Evolutionary conservation across 805 yeast species (phyloP), one percentile per base, ranked within the genome.

Genomic region (Yamadazyma tumulicola): DNA sequence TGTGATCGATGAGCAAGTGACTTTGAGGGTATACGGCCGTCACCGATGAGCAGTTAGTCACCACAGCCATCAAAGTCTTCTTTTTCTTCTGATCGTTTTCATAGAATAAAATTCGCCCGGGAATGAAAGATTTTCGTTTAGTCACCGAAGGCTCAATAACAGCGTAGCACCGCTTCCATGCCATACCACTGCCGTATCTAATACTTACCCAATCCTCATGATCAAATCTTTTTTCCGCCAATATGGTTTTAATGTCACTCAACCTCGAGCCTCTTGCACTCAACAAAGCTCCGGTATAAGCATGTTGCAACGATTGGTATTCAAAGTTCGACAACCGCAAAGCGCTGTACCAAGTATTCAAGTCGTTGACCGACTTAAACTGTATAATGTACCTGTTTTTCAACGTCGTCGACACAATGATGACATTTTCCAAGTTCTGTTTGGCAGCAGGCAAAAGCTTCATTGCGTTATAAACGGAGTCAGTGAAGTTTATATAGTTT

Each of bases 191-290:
- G 13, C 98, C 97, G 58, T 91, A 93, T 45, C 97, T 72, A 12
- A 93, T 95, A 55, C 88, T 75, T 27, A 84, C 88, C 97, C 96
- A 91, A 51, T 89, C 96, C 57, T 86, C 96, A 52, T 87, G 93
- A 39, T 76, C 77, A 54, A 79, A 85, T 51, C 91, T 81, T 13
- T 93, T 81, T 45, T 85, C 95, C 1, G 95, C 82, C 38, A 93
- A 68, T 29, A 93, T 70, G 11, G 91, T 83, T 41, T 85, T 75
- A 42, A 93, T 88, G 52, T 94, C 97, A 35, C 91, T 81, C 41
- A 93, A 64, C 41, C 83, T 68, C 4, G 95, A 74, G 15, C 98
- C 98, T 51, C 94, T 73, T n/a, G 96, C 88, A 7, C 94, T 82
- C 35, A 93, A 66, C 37, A 93, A 67, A 0, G 97, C 96, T 7